Evolutionary conservation across 805 yeast genomes (phyloP).

Genomic region (Lipomyces yamanashiensis): DNA sequence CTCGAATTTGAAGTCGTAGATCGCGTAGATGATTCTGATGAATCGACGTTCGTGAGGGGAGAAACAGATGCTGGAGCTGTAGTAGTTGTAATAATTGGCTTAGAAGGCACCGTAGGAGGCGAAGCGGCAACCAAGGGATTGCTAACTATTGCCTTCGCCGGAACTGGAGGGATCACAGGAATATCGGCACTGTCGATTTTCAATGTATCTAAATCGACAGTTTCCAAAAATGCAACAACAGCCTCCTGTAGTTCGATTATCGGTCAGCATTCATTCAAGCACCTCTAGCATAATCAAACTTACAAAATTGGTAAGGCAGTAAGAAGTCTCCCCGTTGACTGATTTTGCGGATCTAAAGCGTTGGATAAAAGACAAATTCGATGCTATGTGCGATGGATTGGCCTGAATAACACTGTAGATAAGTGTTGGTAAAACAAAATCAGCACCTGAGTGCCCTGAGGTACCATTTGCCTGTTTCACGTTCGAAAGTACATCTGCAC

Average conservation of each 20-base stretch:
- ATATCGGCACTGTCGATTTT: conserved; percentile 41
- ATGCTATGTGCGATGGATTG: conserved; percentile 44
- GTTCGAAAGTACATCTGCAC: conserved; percentile 23
- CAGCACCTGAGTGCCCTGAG: conserved; percentile 44
- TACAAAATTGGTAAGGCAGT: conserved; percentile 50
- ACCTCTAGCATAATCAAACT: neutral
- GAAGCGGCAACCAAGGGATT: conserved; percentile 14
- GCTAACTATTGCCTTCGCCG: conserved; percentile 9
- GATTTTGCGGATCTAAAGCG: conserved; percentile 47
- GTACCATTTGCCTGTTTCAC: conserved; percentile 28
- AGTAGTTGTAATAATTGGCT: too few relatives aligned
- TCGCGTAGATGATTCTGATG: conserved; percentile 5
- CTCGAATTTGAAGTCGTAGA: neutral
- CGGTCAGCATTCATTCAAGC: neutral
- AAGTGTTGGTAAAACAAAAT: conserved; percentile 48
- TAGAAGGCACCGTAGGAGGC: neutral
- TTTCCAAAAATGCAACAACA: conserved; percentile 47
- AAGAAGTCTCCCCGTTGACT: conserved; percentile 47
- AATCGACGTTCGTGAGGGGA: neutral
- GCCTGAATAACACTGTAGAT: conserved; percentile 45
- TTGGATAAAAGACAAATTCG: conserved; percentile 47
- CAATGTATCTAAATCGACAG: conserved; percentile 44
- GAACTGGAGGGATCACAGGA: conserved; percentile 18
- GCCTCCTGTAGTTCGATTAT: conserved; percentile 44
- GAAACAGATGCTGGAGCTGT: conserved; percentile 8